phyloP scores from a whole-genome alignment of 352 stramenopile genomes.

The Globisporangium yorkense region DNA sequence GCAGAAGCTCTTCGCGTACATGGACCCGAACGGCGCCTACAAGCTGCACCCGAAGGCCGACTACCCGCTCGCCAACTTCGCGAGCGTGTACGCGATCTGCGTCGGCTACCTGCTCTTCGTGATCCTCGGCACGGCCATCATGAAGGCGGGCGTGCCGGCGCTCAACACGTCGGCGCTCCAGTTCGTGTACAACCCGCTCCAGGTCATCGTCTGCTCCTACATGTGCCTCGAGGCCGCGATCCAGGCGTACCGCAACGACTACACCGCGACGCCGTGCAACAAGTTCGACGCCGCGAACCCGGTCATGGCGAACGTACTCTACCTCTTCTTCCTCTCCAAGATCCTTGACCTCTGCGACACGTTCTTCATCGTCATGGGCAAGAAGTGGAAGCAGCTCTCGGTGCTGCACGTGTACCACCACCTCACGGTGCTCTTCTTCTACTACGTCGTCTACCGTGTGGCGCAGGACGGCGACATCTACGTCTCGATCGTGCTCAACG shows the following conservation, averaged over 20 bases:
- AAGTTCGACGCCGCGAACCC: constrained; percentile 84
- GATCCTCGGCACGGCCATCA: constrained; percentile 62
- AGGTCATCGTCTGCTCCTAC: constrained; percentile 95
- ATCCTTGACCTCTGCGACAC: constrained; percentile 92
- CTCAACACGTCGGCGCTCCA: constrained; percentile 83
- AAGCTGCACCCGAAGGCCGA: constrained; percentile 21
- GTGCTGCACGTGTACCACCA: constrained; percentile 99
- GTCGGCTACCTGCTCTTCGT: constrained; percentile 63
- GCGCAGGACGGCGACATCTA: constrained; percentile 97
- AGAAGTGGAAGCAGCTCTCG: constrained; percentile 97
- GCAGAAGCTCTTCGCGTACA: too few species aligned
- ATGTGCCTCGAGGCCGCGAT: constrained; percentile 94
- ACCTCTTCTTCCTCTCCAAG: constrained; percentile 99
- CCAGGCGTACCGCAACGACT: constrained; percentile 90
- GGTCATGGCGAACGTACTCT: constrained; percentile 93
- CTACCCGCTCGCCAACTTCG: constrained; percentile 46
- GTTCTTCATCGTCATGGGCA: constrained; percentile 97
- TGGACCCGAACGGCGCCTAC: constrained; percentile 34
- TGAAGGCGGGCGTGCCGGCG: constrained; percentile 64
- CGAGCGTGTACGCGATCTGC: constrained; percentile 46
- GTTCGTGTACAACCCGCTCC: constrained; percentile 96
- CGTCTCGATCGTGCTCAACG: constrained; percentile 95
- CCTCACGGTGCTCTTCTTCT: constrained; percentile 96
- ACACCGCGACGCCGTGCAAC: constrained; percentile 92
- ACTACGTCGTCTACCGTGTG: constrained; percentile 93